A percentile compares a stretch with the other conserved stretches of the same genome.
Conservation (phyloP, 352 stramenopile species). For the Pythium apleroticum region DNA sequence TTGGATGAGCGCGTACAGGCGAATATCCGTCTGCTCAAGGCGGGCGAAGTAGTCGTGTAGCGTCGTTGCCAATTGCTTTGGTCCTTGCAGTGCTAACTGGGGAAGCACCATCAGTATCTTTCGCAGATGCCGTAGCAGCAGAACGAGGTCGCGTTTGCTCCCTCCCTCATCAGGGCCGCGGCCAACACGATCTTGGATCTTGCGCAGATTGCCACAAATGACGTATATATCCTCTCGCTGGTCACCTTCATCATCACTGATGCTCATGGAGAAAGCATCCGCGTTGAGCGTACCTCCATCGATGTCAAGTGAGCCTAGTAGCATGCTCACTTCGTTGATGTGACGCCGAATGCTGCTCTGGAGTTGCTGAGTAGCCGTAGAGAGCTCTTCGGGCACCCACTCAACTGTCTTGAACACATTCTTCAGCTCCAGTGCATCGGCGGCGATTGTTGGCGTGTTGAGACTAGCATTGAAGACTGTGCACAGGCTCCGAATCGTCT, state of each 20-base stretch:
- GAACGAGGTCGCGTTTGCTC: neutral
- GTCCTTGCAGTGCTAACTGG: slow-evolving; percentile 8
- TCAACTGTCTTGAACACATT: slow-evolving; percentile 62
- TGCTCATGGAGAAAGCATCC: neutral
- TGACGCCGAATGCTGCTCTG: slow-evolving; percentile 6
- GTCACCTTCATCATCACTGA: slow-evolving; percentile 3
- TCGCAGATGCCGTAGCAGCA: slow-evolving; percentile 20
- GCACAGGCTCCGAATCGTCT: slow-evolving; percentile 39
- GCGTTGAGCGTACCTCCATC: slow-evolving; percentile 1
- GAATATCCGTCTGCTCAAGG: slow-evolving; percentile 4
- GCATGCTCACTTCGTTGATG: neutral
- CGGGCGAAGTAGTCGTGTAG: slow-evolving; percentile 18
- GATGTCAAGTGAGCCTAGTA: neutral
- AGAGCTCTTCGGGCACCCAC: slow-evolving; percentile 54
- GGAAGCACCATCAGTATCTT: slow-evolving; percentile 21
- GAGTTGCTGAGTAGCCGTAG: slow-evolving; percentile 35
- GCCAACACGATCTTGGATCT: slow-evolving; percentile 6
- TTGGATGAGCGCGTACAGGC: neutral
- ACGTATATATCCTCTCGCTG: slow-evolving; percentile 10
- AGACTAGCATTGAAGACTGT: slow-evolving; percentile 49
- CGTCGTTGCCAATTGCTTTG: neutral
- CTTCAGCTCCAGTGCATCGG: slow-evolving; percentile 37
- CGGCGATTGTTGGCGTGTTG: slow-evolving; percentile 61
- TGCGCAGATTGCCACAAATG: slow-evolving; percentile 18
- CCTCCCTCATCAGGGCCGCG: neutral